These are phyloP conservation scores for Akebia trifoliata DNA, from an alignment of 164 flowering plant species.

Conservation along the genomic window DNA sequence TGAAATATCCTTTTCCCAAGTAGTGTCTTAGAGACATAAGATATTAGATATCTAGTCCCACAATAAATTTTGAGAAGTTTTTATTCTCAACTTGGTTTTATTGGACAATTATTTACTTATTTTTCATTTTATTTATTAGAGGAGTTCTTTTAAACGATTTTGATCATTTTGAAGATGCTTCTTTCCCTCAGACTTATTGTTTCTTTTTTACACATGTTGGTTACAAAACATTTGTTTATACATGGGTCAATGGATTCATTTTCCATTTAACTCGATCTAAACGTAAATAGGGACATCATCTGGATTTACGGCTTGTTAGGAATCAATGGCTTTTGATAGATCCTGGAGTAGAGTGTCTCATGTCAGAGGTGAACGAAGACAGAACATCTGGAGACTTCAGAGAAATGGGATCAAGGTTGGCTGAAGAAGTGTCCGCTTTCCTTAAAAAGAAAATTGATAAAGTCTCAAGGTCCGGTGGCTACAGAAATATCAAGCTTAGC, in stretches of 20 bases:
- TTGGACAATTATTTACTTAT: too few species aligned
- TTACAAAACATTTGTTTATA: neutral
- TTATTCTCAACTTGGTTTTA: too few species aligned
- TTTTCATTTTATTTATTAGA: too few species aligned
- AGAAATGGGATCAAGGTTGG: conserved; percentile 90
- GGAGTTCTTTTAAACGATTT: too few species aligned
- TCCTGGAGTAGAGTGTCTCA: conserved; percentile 81
- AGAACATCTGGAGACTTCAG: conserved; percentile 87
- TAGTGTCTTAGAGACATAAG: neutral
- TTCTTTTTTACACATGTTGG: neutral
- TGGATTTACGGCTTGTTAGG: conserved; percentile 93
- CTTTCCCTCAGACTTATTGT: neutral
- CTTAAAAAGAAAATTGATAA: conserved; percentile 84
- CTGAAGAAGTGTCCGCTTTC: conserved; percentile 82
- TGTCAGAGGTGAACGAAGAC: conserved; percentile 93
- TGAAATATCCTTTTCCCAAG: neutral
- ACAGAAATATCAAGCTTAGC: conserved; percentile 70
- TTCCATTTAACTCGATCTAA: conserved; percentile 5
- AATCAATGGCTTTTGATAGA: conserved; percentile 98
- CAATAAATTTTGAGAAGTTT: too few species aligned
- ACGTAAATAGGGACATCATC: conserved; percentile 85
- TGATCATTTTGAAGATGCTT: too few species aligned
- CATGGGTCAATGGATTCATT: conserved; percentile 7
- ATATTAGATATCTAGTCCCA: neutral
- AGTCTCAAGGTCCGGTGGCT: conserved; percentile 58